Evolutionary conservation across 2,329 filamentous ascomycete species (phyloP), one percentile per base, ranked within the genome.

Genomic region (Claviceps digitariae): DNA sequence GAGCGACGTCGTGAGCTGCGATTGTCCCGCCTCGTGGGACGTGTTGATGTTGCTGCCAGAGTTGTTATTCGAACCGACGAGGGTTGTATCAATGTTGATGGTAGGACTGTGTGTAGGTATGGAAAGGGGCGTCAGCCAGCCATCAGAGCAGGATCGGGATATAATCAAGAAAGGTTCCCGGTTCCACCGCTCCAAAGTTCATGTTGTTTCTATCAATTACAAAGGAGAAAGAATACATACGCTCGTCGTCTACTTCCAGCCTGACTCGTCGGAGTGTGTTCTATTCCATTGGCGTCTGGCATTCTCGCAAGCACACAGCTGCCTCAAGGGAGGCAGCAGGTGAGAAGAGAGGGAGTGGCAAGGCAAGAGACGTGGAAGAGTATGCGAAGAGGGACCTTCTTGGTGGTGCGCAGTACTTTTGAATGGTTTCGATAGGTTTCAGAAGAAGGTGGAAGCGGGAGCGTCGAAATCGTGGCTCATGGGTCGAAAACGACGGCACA

Each of bases 21-120:
- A 20, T 38, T 54, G 49, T 3, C 52, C 36, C 7, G 46, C 51
- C 38, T 63, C 60, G 54, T 62, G 55, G 3, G 67, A 59, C 56
- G 67, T 64, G 40, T 65, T 62, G 52, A 60, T 46, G 17, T 62
- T 57, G 47, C 55, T 60, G 44, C 63, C 58, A 53, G 62, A 55
- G 52, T 62, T 64, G 55, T 48, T 44, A 20, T 36, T 48, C n/a
- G 49, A 36, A n/a, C 43, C 48, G n/a, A 66, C 65, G 55, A 69
- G 72, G 9, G 75, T 72, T 13, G 75, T 77, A 57, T 78, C 74
- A 52, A 79, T 78, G 51, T 74, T 79, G 55, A 78, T 78, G 52
- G 75, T 77, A 38, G 75, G 76, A 44, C 75, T 78, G 55, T 23
- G 52, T 13, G 12, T 23, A 38, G 10, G 23, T 20, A 41, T n/a